Evolutionary conservation across 306 rosid species (phyloP).

Genomic region (Calophaca sinica): DNA sequence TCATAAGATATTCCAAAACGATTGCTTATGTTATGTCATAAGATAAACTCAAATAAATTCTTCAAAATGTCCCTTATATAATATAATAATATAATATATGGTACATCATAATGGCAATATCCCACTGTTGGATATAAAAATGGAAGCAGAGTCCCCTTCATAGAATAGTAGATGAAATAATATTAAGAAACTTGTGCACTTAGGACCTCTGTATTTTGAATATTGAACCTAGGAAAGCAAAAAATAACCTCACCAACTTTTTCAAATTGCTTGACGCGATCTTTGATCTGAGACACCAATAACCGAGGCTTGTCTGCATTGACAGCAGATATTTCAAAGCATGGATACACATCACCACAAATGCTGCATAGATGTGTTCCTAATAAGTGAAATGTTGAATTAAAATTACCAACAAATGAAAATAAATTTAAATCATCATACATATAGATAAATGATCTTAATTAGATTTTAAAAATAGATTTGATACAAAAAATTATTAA

Average conservation of each 20-base stretch:
- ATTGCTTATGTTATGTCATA: no score
- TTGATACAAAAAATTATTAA: neutral
- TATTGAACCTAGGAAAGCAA: conserved; percentile 20
- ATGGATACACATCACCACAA: conserved; percentile 76
- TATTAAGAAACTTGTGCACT: no score
- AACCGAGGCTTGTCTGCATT: conserved; percentile 97
- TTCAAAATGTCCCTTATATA: no score
- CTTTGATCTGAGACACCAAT: conserved; percentile 68
- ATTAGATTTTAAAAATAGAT: conserved; percentile 30
- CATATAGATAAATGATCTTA: conserved; percentile 17
- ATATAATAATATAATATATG: neutral
- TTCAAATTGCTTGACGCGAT: conserved; percentile 86
- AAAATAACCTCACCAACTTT: conserved; percentile 70
- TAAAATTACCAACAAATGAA: conserved; percentile 36
- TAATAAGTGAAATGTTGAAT: conserved; percentile 39
- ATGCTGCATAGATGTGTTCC: conserved; percentile 63
- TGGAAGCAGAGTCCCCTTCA: conserved; percentile 29
- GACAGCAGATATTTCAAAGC: conserved; percentile 93
- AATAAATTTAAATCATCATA: conserved; percentile 25
- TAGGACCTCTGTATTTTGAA: neutral
- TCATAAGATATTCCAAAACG: no score
- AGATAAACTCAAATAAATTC: no score
- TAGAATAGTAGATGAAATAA: no score
- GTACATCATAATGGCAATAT: conserved; percentile 35
- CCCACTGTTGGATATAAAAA: conserved; percentile 32